Base-by-base conservation (phyloP, 169 alveolate species). In the Sarcocystis neurona region DNA sequence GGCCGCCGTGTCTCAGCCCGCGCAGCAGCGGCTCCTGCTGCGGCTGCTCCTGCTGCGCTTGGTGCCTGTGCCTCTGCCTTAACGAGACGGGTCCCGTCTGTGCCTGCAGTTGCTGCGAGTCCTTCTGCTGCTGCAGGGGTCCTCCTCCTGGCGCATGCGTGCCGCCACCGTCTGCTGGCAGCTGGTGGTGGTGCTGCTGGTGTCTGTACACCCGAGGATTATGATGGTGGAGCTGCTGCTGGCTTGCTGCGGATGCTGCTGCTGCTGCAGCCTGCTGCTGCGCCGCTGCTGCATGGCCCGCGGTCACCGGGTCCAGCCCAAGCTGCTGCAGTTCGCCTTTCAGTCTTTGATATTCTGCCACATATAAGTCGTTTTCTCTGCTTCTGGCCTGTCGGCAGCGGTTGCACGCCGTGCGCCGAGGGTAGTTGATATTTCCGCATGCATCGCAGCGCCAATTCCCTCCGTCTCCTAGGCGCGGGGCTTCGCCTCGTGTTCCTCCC, bases 361-460 rank as follows among this genome's bases (percentile, higher is more conserved):
- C 96, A 1, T 77, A 60, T 37, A 43, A 72, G 53, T 94, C 94
- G 18, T 93, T 94, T 74, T 74, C 92, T 82, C 74, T 88, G 48
- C 88, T 90, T 48, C 96, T 53, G 70, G 85, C 88, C 47, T 79
- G 84, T 6, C 87, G 85, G 70, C 96, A 94, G n/a, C 91, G 79
- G 77, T 92, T 92, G 88, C 96, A 94, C 44, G 85, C 79, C 39
- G 58, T 56, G 15, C 96, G 91, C 27, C 96, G 50, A 18, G 96
- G 96, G 44, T 88, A 90, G 68, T 94, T 94, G 39, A 94, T 89
- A 50, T 92, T 94, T 47, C 87, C 60, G 91, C 96, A 94, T 39
- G 50, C 68, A 32, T 70, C 56, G 89, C 96, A 94, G 75, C 91
- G 91, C 96, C 96, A 94, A 80, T 94, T 94, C 43, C 96, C 96